A percentile compares a stretch with the other conserved stretches of the same genome.
phyloP scores from a whole-genome alignment of 805 yeast species.

The Metschnikowia henanensis region DNA sequence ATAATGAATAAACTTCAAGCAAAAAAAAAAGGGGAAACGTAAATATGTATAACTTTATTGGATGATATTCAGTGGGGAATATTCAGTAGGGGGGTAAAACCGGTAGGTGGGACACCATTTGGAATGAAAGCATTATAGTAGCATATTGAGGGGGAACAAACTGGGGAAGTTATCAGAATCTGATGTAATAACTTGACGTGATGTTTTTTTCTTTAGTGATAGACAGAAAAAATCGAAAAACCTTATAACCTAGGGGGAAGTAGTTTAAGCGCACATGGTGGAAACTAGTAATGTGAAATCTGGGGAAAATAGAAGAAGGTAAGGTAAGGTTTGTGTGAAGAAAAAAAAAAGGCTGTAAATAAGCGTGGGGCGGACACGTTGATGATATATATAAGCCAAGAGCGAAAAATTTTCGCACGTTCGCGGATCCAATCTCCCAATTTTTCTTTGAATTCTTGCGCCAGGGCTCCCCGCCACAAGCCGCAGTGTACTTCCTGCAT shows the following conservation, averaged over 20 bases:
- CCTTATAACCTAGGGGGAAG: slow-evolving; percentile 20
- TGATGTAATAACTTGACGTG: slow-evolving; percentile 20
- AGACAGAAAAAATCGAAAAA: slow-evolving; percentile 19
- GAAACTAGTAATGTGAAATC: slow-evolving; percentile 11
- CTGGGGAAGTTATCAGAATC: slow-evolving; percentile 26
- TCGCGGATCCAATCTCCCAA: slow-evolving; percentile 1
- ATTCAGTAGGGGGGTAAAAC: slow-evolving; percentile 14
- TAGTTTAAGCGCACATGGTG: slow-evolving; percentile 40
- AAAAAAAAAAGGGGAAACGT: not conserved
- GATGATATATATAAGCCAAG: slow-evolving; percentile 12
- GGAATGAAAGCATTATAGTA: slow-evolving; percentile 35
- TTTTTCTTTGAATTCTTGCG: too few species aligned
- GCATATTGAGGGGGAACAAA: slow-evolving; percentile 27
- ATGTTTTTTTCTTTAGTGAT: slow-evolving; percentile 17
- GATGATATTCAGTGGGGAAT: slow-evolving; percentile 14
- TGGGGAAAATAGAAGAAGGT: slow-evolving; percentile 8
- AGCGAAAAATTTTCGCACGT: slow-evolving; percentile 15
- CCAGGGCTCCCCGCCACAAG: slow-evolving; percentile 11
- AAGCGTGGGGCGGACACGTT: slow-evolving; percentile 2
- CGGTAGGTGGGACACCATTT: slow-evolving; percentile 32
- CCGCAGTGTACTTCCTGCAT: slow-evolving; percentile 1
- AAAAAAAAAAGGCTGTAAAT: slow-evolving; percentile 1
- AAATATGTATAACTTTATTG: slow-evolving; percentile 27
- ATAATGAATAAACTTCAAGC: slow-evolving; percentile 6
- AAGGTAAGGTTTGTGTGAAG: slow-evolving; percentile 11